phyloP scores from a whole-genome alignment of 495 filamentous ascomycete genomes.

The Neurospora pannonica region DNA sequence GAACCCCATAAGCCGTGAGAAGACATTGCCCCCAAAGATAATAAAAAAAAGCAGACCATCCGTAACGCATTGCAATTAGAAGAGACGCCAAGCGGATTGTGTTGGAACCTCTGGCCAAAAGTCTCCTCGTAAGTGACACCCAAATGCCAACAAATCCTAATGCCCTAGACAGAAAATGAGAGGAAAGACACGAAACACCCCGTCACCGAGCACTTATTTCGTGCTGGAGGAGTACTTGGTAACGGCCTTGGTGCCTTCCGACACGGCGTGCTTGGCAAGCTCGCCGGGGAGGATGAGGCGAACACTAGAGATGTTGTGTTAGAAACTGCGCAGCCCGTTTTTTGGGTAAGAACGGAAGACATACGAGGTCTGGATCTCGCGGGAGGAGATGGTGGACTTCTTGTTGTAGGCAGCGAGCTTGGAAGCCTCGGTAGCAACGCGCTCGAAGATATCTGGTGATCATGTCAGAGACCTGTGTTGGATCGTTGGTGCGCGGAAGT shows the following conservation, averaged over 20 bases:
- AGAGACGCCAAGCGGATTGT: constrained; percentile 56
- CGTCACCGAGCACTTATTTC: constrained; percentile 60
- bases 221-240: constrained; percentile 99
- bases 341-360: constrained; percentile 18
- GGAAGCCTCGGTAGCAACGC: constrained; percentile 95
- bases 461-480: constrained; percentile 19
- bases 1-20: constrained; percentile 58
- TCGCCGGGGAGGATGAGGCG: constrained; percentile 96
- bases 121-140: constrained; percentile 47
- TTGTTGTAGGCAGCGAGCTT: constrained; percentile 99
- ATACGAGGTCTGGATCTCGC: constrained; percentile 97
- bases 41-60: constrained; percentile 59
- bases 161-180: constrained; percentile 35
- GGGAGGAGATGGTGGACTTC: constrained; percentile 99
- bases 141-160: constrained; percentile 45
- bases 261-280: constrained; percentile 98
- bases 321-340: constrained; percentile 5
- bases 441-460: constrained; percentile 89
- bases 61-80: constrained; percentile 68
- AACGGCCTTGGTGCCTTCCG: constrained; percentile 98
- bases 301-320: constrained; percentile 41
- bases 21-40: constrained; percentile 58
- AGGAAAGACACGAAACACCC: constrained; percentile 30
- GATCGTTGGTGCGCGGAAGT: neutral
- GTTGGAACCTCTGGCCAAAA: constrained; percentile 44